Percentiles rank a stretch among this genome's conserved stretches.
Conservation (phyloP, 441 rosid species). For the Erodium moschatum region DNA sequence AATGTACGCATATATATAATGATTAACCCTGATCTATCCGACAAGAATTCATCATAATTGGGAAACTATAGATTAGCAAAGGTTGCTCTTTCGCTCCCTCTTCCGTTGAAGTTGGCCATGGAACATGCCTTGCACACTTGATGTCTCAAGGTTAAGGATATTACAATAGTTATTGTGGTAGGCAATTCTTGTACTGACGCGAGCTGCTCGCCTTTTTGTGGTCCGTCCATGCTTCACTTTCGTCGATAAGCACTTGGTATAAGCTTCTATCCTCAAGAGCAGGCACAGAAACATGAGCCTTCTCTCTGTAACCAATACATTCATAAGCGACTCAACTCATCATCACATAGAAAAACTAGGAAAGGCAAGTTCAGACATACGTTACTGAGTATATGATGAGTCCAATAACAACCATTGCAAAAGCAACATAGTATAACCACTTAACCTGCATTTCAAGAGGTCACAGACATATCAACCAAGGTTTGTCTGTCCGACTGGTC, state of each 20-base stretch:
- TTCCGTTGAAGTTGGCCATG: no score
- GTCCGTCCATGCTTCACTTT: conserved; percentile 17
- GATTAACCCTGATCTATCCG: no score
- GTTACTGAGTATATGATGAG: conserved; percentile 36
- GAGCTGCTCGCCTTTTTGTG: background rate
- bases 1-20: no score
- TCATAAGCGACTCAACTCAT: no score
- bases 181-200: background rate
- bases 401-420: conserved; percentile 37
- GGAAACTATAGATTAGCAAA: no score
- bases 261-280: conserved; percentile 17
- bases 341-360: no score
- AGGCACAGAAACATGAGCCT: conserved; percentile 19
- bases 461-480: no score
- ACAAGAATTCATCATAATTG: no score
- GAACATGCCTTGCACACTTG: no score
- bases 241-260: conserved; percentile 24
- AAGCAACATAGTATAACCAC: conserved; percentile 48
- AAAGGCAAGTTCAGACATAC: conserved; percentile 19
- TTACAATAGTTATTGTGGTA: background rate
- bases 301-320: conserved; percentile 23
- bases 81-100: no score
- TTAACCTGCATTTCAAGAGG: conserved; percentile 35
- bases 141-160: background rate
- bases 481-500: no score